Percentiles rank a stretch among this genome's conserved stretches.
phyloP scores from a whole-genome alignment of 2,329 filamentous ascomycete species.

The Beauveria sp. region DNA sequence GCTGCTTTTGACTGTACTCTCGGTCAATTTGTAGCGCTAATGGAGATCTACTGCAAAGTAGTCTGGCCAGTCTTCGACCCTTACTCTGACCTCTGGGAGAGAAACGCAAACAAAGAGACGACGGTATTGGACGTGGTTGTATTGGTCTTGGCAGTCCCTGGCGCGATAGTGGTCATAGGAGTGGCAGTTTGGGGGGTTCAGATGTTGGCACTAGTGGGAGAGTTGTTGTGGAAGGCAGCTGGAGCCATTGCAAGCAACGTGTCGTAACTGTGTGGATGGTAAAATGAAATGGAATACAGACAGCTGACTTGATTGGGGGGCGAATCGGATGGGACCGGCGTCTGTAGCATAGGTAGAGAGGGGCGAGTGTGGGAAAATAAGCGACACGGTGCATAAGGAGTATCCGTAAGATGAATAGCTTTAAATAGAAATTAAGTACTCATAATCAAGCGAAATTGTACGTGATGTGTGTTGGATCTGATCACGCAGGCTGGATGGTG shows the following conservation, averaged over 20 bases:
- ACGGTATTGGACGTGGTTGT: constrained; percentile 16
- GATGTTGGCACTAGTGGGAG: constrained; percentile 15
- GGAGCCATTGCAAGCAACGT: constrained; percentile 14
- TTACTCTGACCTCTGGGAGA: constrained; percentile 27
- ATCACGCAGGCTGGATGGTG: not conserved
- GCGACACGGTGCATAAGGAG: not conserved
- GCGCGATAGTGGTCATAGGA: constrained; percentile 18
- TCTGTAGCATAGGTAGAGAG: not conserved
- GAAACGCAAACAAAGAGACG: constrained; percentile 17
- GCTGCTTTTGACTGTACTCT: not conserved
- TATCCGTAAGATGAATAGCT: not conserved
- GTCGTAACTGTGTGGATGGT: constrained; percentile 13
- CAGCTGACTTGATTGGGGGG: not conserved
- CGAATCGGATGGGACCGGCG: not conserved
- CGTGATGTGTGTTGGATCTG: not conserved
- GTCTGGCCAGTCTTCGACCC: constrained; percentile 32
- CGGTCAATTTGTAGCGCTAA: constrained; percentile 6
- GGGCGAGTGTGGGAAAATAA: not conserved
- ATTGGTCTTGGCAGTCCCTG: constrained; percentile 21
- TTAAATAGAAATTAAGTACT: constrained; percentile 1
- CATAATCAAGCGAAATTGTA: not conserved
- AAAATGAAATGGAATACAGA: not conserved
- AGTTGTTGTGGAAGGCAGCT: constrained; percentile 14
- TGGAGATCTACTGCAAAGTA: constrained; percentile 27
- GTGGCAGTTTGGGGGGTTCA: constrained; percentile 21